A percentile compares a stretch with the other conserved stretches of the same genome.
These are phyloP conservation scores for Fusarium tjaetaba DNA, from an alignment of 2,329 filamentous ascomycete species.

Conservation along the genomic window DNA sequence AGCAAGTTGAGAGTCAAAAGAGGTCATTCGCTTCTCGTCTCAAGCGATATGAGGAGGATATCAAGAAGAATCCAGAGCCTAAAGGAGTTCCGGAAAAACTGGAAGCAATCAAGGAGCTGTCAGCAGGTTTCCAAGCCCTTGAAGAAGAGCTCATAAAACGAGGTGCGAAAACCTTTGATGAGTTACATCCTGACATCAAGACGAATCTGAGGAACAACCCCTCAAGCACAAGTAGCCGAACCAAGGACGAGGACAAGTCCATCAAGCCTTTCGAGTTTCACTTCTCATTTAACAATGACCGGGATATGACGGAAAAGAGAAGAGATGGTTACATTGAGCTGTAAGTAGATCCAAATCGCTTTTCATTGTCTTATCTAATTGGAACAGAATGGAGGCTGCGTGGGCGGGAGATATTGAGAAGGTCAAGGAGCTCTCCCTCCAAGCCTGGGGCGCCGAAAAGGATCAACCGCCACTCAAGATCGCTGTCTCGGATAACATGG, in stretches of 20 bases:
- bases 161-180: conserved; percentile 73
- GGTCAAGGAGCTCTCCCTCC: conserved; percentile 72
- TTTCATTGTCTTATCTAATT: conserved; percentile 12
- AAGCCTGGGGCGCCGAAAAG: conserved; percentile 64
- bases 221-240: not conserved
- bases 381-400: conserved; percentile 71
- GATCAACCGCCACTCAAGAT: conserved; percentile 71
- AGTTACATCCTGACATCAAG: conserved; percentile 68
- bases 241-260: conserved; percentile 22
- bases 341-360: conserved; percentile 52
- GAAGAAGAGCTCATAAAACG: conserved; percentile 59
- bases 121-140: conserved; percentile 22
- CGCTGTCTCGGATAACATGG: conserved; percentile 62
- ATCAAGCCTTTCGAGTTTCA: conserved; percentile 56
- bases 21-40: conserved; percentile 48
- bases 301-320: conserved; percentile 64
- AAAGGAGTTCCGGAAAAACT: conserved; percentile 60
- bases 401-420: conserved; percentile 75
- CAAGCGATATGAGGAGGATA: conserved; percentile 39
- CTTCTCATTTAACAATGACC: conserved; percentile 63
- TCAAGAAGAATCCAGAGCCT: conserved; percentile 22
- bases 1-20: conserved; percentile 50
- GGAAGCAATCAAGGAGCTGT: conserved; percentile 56
- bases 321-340: conserved; percentile 70
- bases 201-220: conserved; percentile 20